phyloP scores from a whole-genome alignment of 116 monocot species.

The Papilionanthe hybrid region DNA sequence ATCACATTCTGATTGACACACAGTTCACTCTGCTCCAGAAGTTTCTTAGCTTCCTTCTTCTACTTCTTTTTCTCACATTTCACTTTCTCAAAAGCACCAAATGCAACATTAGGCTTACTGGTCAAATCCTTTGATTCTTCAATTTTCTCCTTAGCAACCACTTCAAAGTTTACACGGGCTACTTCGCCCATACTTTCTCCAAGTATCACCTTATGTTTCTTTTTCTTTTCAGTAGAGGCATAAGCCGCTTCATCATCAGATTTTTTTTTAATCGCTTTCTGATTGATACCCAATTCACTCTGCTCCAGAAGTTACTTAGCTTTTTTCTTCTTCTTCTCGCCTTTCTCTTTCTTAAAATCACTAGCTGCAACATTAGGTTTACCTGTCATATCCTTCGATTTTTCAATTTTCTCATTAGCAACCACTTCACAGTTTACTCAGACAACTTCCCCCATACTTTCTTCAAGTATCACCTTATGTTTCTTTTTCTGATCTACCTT shows the following conservation, averaged over 20 bases:
- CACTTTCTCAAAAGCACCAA: constrained; percentile 7
- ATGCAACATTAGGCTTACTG: not conserved
- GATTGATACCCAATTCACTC: no score
- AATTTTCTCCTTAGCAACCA: constrained; percentile 14
- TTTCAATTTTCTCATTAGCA: not conserved
- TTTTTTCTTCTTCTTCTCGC: constrained; percentile 32
- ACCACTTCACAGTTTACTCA: not conserved
- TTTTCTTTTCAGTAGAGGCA: not conserved
- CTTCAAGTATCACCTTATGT: constrained; percentile 13
- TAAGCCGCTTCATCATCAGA: not conserved
- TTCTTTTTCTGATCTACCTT: constrained; percentile 23
- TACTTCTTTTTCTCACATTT: constrained; percentile 44
- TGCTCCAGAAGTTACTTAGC: constrained; percentile 7
- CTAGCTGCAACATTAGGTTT: constrained; percentile 2
- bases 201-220: no score
- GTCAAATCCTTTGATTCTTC: constrained; percentile 21
- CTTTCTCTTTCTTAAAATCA: constrained; percentile 13
- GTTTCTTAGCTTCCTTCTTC: constrained; percentile 16
- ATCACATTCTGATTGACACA: not conserved
- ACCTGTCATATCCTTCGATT: constrained; percentile 4
- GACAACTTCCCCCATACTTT: constrained; percentile 5
- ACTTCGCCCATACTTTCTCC: no score
- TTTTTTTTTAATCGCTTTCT: not conserved
- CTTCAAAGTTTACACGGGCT: not conserved
- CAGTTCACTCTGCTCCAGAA: not conserved